Percentiles rank a stretch among this genome's conserved stretches.
Evolutionary conservation across 1,284 basidiomycete genomes (phyloP).

Genomic region (Kalmanozyma brasiliensis): DNA sequence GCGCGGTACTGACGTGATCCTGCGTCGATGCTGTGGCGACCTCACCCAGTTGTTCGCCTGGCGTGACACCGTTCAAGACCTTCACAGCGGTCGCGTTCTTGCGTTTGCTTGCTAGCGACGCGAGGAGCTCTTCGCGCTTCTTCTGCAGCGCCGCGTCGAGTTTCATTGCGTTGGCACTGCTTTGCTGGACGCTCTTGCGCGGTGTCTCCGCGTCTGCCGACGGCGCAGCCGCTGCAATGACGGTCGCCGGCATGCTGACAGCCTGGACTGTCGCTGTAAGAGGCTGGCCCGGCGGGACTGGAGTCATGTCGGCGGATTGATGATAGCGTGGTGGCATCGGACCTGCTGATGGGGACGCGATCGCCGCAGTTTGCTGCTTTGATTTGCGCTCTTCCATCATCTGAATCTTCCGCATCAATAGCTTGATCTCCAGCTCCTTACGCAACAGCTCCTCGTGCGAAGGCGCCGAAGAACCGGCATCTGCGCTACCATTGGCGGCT

Average conservation of each 20-base stretch:
- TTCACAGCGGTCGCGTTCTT: constrained; percentile 1
- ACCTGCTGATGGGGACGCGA: constrained; percentile 11
- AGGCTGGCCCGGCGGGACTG: not conserved
- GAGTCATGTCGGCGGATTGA: not conserved
- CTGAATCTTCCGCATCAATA: constrained; percentile 36
- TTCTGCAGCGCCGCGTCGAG: constrained; percentile 34
- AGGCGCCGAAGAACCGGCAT: constrained; percentile 17
- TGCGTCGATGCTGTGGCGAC: not conserved
- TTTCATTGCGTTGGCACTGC: constrained; percentile 3
- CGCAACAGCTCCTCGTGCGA: constrained; percentile 34
- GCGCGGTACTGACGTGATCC: not conserved
- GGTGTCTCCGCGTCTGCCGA: not conserved
- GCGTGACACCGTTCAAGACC: not conserved
- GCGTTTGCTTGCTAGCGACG: constrained; percentile 33
- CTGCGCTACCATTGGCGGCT: constrained; percentile 1
- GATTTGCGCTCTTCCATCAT: constrained; percentile 42
- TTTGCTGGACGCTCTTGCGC: not conserved
- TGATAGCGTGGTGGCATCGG: constrained; percentile 16
- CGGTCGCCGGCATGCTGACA: not conserved
- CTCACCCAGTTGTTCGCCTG: not conserved
- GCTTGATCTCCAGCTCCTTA: constrained; percentile 49
- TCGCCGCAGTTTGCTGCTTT: constrained; percentile 8
- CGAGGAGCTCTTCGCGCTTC: constrained; percentile 32
- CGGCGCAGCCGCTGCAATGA: not conserved
- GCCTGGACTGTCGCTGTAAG: not conserved